These are phyloP conservation scores for Chloroidium sp. DNA, from an alignment of 163 green algal genomes.

Conservation along the genomic window DNA sequence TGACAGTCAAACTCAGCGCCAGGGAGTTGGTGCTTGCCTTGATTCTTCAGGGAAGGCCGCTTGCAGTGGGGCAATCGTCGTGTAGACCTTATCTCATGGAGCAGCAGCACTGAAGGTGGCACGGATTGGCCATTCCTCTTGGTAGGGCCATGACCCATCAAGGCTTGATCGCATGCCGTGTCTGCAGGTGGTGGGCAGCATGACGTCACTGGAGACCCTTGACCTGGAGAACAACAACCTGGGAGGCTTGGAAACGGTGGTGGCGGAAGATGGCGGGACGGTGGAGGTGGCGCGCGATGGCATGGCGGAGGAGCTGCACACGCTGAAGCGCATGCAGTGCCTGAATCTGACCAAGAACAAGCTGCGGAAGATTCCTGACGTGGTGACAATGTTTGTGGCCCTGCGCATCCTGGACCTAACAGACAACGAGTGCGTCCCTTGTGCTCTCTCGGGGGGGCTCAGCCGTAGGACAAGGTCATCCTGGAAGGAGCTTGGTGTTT, in stretches of 20 bases:
- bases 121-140: neutral
- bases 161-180: neutral
- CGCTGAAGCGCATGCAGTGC: conserved; percentile 20
- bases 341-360: conserved; percentile 15
- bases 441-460: too few relatives aligned
- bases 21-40: too few relatives aligned
- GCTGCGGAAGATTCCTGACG: conserved; percentile 2
- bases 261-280: neutral
- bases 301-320: neutral
- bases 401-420: conserved; percentile 26
- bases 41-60: too few relatives aligned
- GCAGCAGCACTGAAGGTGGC: too few relatives aligned
- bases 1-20: too few relatives aligned
- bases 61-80: too few relatives aligned
- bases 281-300: neutral
- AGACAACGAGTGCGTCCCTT: conserved; percentile 13
- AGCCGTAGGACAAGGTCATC: too few relatives aligned
- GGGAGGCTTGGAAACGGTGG: neutral
- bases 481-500: too few relatives aligned
- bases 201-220: conserved; percentile 16
- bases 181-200: conserved; percentile 14
- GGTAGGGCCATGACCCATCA: neutral
- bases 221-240: conserved; percentile 27
- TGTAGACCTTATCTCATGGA: too few relatives aligned
- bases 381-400: conserved; percentile 8